Evolutionary conservation across 169 alveolate genomes (phyloP), one percentile per base, ranked within the genome.

Genomic region (Plasmodium fragile): DNA sequence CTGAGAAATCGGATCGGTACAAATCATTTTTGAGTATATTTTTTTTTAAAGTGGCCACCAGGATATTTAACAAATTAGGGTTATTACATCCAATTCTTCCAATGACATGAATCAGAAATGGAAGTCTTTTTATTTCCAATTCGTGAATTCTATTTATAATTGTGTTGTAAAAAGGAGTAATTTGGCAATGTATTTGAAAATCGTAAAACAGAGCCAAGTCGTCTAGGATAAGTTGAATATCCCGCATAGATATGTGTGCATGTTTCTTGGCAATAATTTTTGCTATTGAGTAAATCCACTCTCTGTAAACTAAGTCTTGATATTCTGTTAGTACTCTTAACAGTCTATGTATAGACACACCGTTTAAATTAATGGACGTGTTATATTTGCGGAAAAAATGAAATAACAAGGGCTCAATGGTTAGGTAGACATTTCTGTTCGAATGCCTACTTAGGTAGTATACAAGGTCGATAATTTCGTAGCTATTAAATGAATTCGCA

Each of bases 191-290:
- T 41, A 96, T 96, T 36, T 95, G 95, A 45, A 96, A 96, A 82
- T 96, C 97, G 69, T 96, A 96, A 90, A 96, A 96, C 22, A 96
- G 92, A 0, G 97, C 95, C 25, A 96, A 95, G 81, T 96, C 97
- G 39, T 96, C 97, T 45, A 96, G 84, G 28, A 96, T 91, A 59
- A 96, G 96, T 81, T 96, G 97, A 30, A 96, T 82, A 34, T 96
- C 97, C n/a, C 97, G 90, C 97, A 96, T 96, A 18, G 95, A 81
- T 25, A 96, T 81, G 84, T 96, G 97, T 22, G 92, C 83, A 72
- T 96, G 97, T 59, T 95, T 96, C 8, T 59, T 65, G 7, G 96
- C 93, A 8, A 96, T 92, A 53, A 96, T 91, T 39, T 96, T 94
- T 36, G 97, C 97, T 22, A 96, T 81, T 49, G 95, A 96, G 71